Evolutionary conservation across 2,329 filamentous ascomycete genomes (phyloP).

Genomic region (Penicillium sp.): DNA sequence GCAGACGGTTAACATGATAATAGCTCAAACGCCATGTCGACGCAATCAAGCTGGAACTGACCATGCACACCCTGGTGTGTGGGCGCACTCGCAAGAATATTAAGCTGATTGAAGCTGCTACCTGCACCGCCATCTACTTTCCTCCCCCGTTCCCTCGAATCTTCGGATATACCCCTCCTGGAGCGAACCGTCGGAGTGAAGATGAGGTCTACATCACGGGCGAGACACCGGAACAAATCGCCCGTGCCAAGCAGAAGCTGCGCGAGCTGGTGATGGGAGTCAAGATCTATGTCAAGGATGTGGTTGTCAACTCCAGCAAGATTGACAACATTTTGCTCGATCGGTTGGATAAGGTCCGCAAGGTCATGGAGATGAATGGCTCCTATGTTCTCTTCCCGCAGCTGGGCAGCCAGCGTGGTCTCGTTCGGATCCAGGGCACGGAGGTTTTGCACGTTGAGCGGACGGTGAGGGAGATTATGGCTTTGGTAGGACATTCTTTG

Average conservation of each 20-base stretch:
- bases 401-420: slow-evolving; percentile 76
- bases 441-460: slow-evolving; percentile 93
- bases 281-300: slow-evolving; percentile 87
- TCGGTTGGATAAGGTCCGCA: slow-evolving; percentile 91
- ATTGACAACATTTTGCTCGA: slow-evolving; percentile 91
- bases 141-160: slow-evolving; percentile 89
- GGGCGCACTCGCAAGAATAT: slow-evolving; percentile 95
- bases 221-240: slow-evolving; percentile 77
- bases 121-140: slow-evolving; percentile 96
- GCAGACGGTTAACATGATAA: slow-evolving; percentile 19
- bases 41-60: slow-evolving; percentile 75
- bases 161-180: slow-evolving; percentile 82
- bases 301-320: slow-evolving; percentile 83
- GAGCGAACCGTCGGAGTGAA: slow-evolving; percentile 75
- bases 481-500: slow-evolving; percentile 58
- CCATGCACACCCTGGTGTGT: slow-evolving; percentile 86
- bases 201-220: slow-evolving; percentile 95
- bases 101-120: slow-evolving; percentile 93
- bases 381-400: slow-evolving; percentile 91
- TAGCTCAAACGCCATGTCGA: slow-evolving; percentile 64
- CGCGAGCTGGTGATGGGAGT: slow-evolving; percentile 78
- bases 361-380: slow-evolving; percentile 95
- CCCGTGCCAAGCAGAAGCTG: slow-evolving; percentile 84
- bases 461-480: slow-evolving; percentile 94
- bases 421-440: slow-evolving; percentile 85